Base-by-base conservation (phyloP, 2,329 filamentous ascomycete genomes). In the Pseudogymnoascus sp. region DNA sequence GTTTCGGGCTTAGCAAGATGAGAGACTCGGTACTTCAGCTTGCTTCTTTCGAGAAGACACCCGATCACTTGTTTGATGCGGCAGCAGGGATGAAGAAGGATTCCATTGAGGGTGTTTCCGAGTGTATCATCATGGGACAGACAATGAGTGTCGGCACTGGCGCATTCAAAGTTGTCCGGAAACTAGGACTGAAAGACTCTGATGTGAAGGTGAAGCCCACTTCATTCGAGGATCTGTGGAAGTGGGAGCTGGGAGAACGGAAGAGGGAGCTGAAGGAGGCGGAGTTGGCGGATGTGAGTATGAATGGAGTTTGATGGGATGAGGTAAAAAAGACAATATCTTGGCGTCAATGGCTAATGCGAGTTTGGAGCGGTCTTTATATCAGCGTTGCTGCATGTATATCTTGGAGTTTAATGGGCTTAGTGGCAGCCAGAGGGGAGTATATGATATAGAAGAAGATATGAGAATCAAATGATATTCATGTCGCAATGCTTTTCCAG, bases 121-220 rank as follows among this genome's bases (percentile, higher is more conserved):
- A 99, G 77, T 95, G 92, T 76, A 97, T 99, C 72, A 99, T 99
- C 72, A 94, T 97, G 88, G 94, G 94, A 13, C 93, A 97, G 80
- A 92, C 88, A 42, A 95, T 97, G 84, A 84, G 84, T 48, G 81
- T 99, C 36, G 94, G 94, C 5, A 99, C 94, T 0, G 94, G 94
- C 4, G 89, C 90, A 1, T 94, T 97, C 81, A 88, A 95, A 72
- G 89, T 97, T 25, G 89, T 97, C 2, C 80, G 92, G 44, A 82
- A 85, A 63, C 76, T 97, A 66, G 88, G 88, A 65, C 81, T 95
- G 64, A 79, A 79, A 41, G 80, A 85, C 60, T 77, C 78, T 35
- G 77, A 83, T 67, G 74, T 82, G 21, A 77, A 76, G 35, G 71
- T 71, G 59, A 81, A 79, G 69, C 76, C 77, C 64, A 88, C 87